Evolutionary conservation across 805 yeast genomes (phyloP).

Genomic region (Barnettozyma wickerhamii): DNA sequence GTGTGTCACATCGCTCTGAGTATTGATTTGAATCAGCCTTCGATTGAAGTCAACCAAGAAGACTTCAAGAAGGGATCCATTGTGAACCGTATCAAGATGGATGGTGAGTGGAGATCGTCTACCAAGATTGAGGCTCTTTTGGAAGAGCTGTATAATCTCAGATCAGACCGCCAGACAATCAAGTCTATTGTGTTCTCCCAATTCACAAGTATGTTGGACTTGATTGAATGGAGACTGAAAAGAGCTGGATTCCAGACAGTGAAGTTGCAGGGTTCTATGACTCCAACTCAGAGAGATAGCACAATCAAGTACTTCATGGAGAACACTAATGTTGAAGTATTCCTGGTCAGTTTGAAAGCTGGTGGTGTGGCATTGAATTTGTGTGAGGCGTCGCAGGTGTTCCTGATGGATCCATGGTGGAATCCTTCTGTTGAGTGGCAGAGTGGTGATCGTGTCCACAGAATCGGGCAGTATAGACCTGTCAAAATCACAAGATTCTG

Average conservation of each 20-base stretch:
- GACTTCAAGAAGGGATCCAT: slow-evolving; percentile 62
- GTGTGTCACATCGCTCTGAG: slow-evolving; percentile 93
- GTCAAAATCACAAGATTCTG: slow-evolving; percentile 89
- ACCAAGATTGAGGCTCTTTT: slow-evolving; percentile 96
- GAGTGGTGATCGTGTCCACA: slow-evolving; percentile 95
- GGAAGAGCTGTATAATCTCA: slow-evolving; percentile 81
- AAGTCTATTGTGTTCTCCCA: slow-evolving; percentile 97
- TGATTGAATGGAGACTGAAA: slow-evolving; percentile 92
- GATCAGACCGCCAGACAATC: slow-evolving; percentile 84
- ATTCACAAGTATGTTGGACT: slow-evolving; percentile 93
- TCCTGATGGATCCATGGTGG: slow-evolving; percentile 99
- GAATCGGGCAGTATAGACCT: slow-evolving; percentile 95
- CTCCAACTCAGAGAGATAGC: slow-evolving; percentile 91
- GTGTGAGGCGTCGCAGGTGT: slow-evolving; percentile 96
- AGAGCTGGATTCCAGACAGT: slow-evolving; percentile 95
- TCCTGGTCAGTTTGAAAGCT: slow-evolving; percentile 91
- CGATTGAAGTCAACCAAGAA: slow-evolving; percentile 59
- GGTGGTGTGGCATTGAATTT: slow-evolving; percentile 98
- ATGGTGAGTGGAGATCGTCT: slow-evolving; percentile 88
- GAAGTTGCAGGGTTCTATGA: slow-evolving; percentile 93
- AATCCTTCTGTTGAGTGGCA: slow-evolving; percentile 99
- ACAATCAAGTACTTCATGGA: slow-evolving; percentile 91
- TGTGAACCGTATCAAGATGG: slow-evolving; percentile 83
- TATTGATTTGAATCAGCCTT: slow-evolving; percentile 84
- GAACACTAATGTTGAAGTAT: slow-evolving; percentile 87